Conservation (phyloP, 2,329 filamentous ascomycete species). For the Alternaria rosae region DNA sequence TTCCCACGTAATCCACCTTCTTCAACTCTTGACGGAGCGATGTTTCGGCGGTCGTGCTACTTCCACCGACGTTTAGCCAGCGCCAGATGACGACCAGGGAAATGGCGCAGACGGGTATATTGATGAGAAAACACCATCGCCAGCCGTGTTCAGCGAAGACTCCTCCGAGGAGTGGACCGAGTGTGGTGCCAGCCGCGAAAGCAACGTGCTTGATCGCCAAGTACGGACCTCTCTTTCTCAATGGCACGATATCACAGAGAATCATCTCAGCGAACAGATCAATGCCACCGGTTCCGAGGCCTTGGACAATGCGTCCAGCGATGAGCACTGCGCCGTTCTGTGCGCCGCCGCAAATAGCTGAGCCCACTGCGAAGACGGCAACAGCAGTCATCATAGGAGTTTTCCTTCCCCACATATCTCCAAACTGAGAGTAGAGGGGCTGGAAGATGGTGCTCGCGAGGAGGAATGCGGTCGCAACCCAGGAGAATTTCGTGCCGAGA, state of each 20-base stretch:
- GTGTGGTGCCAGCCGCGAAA: conserved; percentile 34
- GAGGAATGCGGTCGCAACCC: conserved; percentile 38
- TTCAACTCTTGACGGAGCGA: conserved; percentile 26
- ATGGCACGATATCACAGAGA: conserved; percentile 59
- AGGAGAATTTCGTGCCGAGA: conserved; percentile 34
- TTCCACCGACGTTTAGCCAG: conserved; percentile 40
- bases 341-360: conserved; percentile 61
- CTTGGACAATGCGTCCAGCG: conserved; percentile 63
- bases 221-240: conserved; percentile 56
- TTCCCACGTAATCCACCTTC: conserved; percentile 56
- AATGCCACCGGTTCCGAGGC: conserved; percentile 58
- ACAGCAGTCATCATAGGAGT: conserved; percentile 49
- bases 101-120: conserved; percentile 43
- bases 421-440: conserved; percentile 60
- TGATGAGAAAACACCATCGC: conserved; percentile 57
- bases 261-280: conserved; percentile 58
- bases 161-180: conserved; percentile 44
- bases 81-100: conserved; percentile 37
- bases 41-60: conserved; percentile 17
- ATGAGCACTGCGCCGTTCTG: conserved; percentile 58
- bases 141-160: conserved; percentile 49
- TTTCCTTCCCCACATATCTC: conserved; percentile 63
- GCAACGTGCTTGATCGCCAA: conserved; percentile 37
- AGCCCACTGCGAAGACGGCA: conserved; percentile 60
- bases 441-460: conserved; percentile 54